Conservation (phyloP, 2,329 filamentous ascomycete genomes). For the Helminthosporium solani region DNA sequence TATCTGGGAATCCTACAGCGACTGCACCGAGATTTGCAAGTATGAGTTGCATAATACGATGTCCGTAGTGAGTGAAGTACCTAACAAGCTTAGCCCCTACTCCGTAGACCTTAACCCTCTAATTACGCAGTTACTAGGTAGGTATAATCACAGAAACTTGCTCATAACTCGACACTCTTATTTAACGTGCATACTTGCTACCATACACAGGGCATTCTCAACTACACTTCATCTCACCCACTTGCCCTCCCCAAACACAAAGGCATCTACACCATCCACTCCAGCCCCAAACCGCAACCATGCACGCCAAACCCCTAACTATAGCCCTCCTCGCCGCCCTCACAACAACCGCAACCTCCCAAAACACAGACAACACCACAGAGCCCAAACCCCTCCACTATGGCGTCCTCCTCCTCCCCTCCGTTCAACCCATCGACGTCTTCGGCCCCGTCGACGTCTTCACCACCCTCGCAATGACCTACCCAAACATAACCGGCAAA, state of each 20-base stretch:
- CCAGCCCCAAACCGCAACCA: not conserved
- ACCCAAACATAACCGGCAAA: conserved; percentile 8
- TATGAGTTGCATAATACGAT: not conserved
- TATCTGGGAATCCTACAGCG: not conserved
- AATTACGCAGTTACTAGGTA: too few relatives aligned
- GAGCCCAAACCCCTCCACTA: conserved; percentile 6
- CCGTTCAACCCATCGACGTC: conserved; percentile 22
- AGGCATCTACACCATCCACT: not conserved
- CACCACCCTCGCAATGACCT: conserved; percentile 21
- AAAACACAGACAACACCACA: conserved; percentile 5
- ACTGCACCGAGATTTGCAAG: not conserved
- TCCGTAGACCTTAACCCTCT: too few relatives aligned
- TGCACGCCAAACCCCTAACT: conserved; percentile 1
- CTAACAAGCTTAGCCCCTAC: too few relatives aligned
- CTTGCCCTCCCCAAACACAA: not conserved
- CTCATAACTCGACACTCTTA: too few relatives aligned
- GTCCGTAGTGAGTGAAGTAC: too few relatives aligned
- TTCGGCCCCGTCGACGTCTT: conserved; percentile 47
- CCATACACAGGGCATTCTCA: not conserved
- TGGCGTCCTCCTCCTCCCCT: conserved; percentile 20
- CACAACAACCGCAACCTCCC: not conserved
- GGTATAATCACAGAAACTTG: too few relatives aligned
- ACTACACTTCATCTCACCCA: not conserved
- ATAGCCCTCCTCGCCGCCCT: conserved; percentile 4
- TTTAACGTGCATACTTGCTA: too few relatives aligned